A percentile compares a stretch with the other conserved stretches of the same genome.
phyloP scores from a whole-genome alignment of 139 green algal genomes.

The Tetratostichococcus sp. region DNA sequence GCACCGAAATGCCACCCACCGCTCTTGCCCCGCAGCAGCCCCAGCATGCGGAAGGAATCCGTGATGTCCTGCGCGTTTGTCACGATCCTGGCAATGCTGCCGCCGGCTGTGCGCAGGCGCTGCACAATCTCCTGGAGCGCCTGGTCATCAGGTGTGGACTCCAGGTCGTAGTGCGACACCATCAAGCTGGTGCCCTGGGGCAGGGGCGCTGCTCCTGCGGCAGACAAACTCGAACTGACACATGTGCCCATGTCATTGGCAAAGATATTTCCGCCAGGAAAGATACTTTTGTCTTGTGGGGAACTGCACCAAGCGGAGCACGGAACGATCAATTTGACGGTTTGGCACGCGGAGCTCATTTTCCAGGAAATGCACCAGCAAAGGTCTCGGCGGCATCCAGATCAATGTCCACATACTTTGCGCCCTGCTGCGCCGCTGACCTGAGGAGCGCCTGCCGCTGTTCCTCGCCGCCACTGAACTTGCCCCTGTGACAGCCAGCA shows the following conservation, averaged over 20 bases:
- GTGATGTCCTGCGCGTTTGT: slow-evolving; percentile 80
- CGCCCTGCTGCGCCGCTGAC: neutral
- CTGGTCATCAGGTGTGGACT: neutral
- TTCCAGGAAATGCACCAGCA: neutral
- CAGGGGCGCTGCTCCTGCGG: neutral
- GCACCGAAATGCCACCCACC: neutral
- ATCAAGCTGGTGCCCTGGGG: neutral
- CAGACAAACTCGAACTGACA: too few species aligned
- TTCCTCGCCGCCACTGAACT: neutral
- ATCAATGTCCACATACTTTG: neutral
- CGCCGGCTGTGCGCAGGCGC: neutral
- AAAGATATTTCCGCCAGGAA: too few species aligned
- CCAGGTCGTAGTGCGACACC: neutral
- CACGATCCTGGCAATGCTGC: slow-evolving; percentile 69
- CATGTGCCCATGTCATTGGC: too few species aligned
- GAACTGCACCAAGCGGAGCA: too few species aligned
- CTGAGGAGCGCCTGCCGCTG: neutral
- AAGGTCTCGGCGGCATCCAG: neutral
- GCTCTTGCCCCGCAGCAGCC: slow-evolving; percentile 30
- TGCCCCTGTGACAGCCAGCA: neutral
- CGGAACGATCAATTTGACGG: too few species aligned
- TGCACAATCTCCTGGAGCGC: neutral
- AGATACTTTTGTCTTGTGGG: too few species aligned
- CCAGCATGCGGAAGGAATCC: slow-evolving; percentile 69
- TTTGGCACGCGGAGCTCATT: too few species aligned